A percentile compares a stretch with the other conserved stretches of the same genome.
Evolutionary conservation across 169 alveolate genomes (phyloP).

Genomic region (Cardiosporidium cionae): DNA sequence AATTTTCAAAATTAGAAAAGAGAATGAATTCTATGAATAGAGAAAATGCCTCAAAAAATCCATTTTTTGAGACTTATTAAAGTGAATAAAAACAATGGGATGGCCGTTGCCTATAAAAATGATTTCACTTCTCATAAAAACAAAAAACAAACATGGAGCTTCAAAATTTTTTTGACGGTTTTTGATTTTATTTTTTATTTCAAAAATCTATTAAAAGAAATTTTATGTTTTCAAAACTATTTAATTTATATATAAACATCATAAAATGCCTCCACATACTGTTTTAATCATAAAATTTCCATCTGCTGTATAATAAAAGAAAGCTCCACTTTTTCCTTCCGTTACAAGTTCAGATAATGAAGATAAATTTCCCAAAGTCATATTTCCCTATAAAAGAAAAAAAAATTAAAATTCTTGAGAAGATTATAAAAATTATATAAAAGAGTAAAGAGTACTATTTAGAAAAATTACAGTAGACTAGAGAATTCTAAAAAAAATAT

Average conservation of each 20-base stretch:
- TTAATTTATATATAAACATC: background rate
- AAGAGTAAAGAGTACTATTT: too few species aligned
- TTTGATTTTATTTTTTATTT: background rate
- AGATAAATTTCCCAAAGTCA: constrained; percentile 86
- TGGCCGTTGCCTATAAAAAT: background rate
- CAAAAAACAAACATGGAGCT: background rate
- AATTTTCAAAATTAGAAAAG: background rate
- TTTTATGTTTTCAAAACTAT: background rate
- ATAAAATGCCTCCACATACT: background rate
- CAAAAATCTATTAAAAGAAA: background rate
- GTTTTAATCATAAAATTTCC: constrained; percentile 43
- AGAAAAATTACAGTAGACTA: too few species aligned
- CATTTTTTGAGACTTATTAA: background rate
- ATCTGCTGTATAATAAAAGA: constrained; percentile 85
- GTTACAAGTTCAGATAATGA: constrained; percentile 84
- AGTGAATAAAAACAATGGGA: background rate
- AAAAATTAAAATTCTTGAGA: too few species aligned
- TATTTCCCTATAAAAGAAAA: too few species aligned
- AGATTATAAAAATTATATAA: too few species aligned
- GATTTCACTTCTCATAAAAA: background rate
- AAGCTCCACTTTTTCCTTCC: constrained; percentile 92
- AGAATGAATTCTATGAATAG: background rate
- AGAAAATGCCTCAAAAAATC: background rate
- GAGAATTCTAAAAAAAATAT: too few species aligned
- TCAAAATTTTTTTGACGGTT: background rate